These are phyloP conservation scores for Aspergillus pseudoviridinutans DNA, from an alignment of 2,329 filamentous ascomycete species.

Conservation along the genomic window DNA sequence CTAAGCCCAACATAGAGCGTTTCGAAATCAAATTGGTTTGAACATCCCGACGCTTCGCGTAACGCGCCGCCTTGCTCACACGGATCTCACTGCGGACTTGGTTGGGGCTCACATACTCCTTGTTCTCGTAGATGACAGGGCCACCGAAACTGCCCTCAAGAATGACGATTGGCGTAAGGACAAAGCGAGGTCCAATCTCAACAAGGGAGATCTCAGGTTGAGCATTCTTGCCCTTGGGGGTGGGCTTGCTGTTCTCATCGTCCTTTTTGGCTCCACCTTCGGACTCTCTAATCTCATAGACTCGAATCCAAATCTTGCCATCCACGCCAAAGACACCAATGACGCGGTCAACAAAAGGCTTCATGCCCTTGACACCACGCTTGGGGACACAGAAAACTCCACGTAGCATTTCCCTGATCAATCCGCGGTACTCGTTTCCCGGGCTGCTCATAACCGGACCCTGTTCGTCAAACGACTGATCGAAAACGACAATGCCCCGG, in stretches of 20 bases:
- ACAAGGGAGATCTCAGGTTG: constrained; percentile 78
- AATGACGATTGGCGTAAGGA: constrained; percentile 90
- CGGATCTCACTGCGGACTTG: constrained; percentile 81
- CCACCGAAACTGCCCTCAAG: constrained; percentile 93
- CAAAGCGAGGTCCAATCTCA: constrained; percentile 90
- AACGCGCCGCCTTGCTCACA: constrained; percentile 69
- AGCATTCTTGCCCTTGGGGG: constrained; percentile 44
- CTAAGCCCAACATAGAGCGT: constrained; percentile 72
- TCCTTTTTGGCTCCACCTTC: constrained; percentile 56
- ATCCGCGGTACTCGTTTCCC: constrained; percentile 41
- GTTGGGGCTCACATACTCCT: constrained; percentile 94
- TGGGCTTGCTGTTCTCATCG: constrained; percentile 36
- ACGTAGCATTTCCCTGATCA: constrained; percentile 79
- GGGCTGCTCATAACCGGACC: constrained; percentile 66
- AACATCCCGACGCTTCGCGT: constrained; percentile 72
- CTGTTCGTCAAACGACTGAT: constrained; percentile 75
- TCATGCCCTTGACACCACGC: constrained; percentile 73
- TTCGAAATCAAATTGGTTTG: constrained; percentile 68
- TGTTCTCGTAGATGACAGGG: constrained; percentile 97
- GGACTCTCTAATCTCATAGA: constrained; percentile 87
- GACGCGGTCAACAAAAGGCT: constrained; percentile 94
- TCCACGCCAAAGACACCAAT: constrained; percentile 89
- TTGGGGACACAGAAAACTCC: constrained; percentile 92
- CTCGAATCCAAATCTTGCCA: constrained; percentile 92
- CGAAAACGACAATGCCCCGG: constrained; percentile 86